These are phyloP conservation scores for Colletotrichum salicis DNA, from an alignment of 2,329 filamentous ascomycete genomes.

Conservation along the genomic window DNA sequence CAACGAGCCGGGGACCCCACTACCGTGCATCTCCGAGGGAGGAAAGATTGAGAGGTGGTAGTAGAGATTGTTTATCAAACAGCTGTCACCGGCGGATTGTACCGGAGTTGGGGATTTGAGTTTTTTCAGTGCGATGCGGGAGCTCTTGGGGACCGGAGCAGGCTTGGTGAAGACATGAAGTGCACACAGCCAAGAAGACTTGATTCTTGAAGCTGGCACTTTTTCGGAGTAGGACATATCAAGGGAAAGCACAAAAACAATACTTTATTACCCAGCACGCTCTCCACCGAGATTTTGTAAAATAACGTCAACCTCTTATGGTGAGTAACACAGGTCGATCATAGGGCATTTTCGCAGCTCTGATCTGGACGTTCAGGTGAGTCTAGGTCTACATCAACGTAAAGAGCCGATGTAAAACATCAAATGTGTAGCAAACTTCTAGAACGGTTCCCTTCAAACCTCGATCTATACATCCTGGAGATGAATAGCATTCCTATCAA, in stretches of 20 bases:
- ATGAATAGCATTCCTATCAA: not conserved
- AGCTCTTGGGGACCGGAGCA: not conserved
- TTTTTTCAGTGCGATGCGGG: not conserved
- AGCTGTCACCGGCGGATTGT: constrained; percentile 25
- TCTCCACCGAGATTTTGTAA: not conserved
- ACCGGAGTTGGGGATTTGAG: constrained; percentile 28
- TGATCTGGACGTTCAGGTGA: too few species aligned
- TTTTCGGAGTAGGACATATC: not conserved
- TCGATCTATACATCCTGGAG: not conserved
- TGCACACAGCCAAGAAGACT: not conserved
- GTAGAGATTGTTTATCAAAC: constrained; percentile 19
- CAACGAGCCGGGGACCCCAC: constrained; percentile 19
- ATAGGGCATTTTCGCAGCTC: too few species aligned
- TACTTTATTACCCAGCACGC: not conserved
- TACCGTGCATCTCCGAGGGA: constrained; percentile 23
- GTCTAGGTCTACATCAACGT: too few species aligned
- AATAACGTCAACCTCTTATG: too few species aligned
- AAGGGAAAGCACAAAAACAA: not conserved
- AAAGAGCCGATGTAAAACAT: too few species aligned
- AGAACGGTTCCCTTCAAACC: not conserved
- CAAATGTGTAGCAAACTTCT: not conserved
- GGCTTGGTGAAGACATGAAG: not conserved
- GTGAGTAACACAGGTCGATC: too few species aligned
- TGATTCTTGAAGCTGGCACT: not conserved
- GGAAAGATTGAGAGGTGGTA: not conserved